Conservation (phyloP, 129 eudicot genomes). For the Pseudognaphalium luteoalbum region DNA sequence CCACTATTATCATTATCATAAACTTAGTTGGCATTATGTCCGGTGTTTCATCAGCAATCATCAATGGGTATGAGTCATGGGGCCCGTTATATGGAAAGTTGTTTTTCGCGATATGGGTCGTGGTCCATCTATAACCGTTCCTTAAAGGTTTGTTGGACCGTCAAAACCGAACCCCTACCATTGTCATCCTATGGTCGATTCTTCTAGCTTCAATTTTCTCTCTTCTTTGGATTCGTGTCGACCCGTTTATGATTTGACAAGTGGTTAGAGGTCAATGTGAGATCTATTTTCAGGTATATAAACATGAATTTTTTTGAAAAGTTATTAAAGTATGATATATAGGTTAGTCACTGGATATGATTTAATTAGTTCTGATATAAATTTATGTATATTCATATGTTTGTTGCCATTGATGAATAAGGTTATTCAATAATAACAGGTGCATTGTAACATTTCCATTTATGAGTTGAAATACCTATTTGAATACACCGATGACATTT, state of each 20-base stretch:
- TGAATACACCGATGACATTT: too few species aligned
- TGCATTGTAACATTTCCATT: too few species aligned
- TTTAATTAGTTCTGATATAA: not conserved
- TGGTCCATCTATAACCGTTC: conserved; percentile 76
- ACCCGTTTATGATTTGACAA: conserved; percentile 52
- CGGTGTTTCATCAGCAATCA: conserved; percentile 67
- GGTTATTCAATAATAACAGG: too few species aligned
- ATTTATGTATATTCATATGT: too few species aligned
- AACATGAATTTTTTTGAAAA: conserved; percentile 7
- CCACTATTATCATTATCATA: conserved; percentile 69
- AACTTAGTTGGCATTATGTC: conserved; percentile 74
- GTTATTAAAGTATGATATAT: conserved; percentile 11
- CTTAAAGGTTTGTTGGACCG: conserved; percentile 79
- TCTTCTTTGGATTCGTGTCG: conserved; percentile 77
- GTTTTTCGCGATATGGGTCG: conserved; percentile 76
- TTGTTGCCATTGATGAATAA: too few species aligned
- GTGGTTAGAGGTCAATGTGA: conserved; percentile 56
- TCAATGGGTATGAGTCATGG: conserved; percentile 78
- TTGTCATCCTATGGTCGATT: conserved; percentile 79
- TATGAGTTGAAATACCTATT: too few species aligned
- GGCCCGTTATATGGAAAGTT: conserved; percentile 72
- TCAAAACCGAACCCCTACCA: conserved; percentile 74
- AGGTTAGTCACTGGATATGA: conserved; percentile 1
- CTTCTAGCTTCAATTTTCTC: conserved; percentile 80
- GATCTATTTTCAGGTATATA: conserved; percentile 33